Evolutionary conservation across 345 rosid species (phyloP).

Genomic region (Adansonia digitata): DNA sequence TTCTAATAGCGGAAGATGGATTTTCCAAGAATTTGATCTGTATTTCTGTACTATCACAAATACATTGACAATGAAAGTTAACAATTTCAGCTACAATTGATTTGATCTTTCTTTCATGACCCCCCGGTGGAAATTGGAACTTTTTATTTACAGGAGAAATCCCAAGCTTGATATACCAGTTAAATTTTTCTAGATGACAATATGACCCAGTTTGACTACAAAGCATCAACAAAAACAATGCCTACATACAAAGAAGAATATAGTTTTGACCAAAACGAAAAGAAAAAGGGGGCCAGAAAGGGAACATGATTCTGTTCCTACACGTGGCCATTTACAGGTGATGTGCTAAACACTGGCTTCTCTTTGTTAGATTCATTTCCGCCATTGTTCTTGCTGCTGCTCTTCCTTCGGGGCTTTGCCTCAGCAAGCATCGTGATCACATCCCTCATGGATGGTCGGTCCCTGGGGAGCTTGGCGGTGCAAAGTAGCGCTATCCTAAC

Average conservation of each 20-base stretch:
- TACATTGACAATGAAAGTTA: neutral
- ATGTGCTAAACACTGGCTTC: slow-evolving; percentile 51
- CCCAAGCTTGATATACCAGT: slow-evolving; percentile 2
- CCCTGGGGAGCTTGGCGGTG: slow-evolving; percentile 81
- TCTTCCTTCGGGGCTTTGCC: slow-evolving; percentile 90
- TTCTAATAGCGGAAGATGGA: neutral
- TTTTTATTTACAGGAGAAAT: slow-evolving; percentile 11
- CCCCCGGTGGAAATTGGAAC: neutral
- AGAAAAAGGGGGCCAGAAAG: neutral
- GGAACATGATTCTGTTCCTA: slow-evolving; percentile 1
- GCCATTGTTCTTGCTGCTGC: slow-evolving; percentile 44
- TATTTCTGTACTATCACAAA: neutral
- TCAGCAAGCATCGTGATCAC: slow-evolving; percentile 87
- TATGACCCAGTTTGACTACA: slow-evolving; percentile 27
- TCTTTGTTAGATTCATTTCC: slow-evolving; percentile 35
- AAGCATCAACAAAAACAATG: slow-evolving; percentile 9
- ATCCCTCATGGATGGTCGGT: slow-evolving; percentile 90
- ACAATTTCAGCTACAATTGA: neutral
- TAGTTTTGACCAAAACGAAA: slow-evolving; percentile 11
- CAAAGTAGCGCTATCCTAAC: slow-evolving; percentile 84
- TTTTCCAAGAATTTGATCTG: neutral
- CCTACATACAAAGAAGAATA: slow-evolving; percentile 46
- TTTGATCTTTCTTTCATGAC: neutral
- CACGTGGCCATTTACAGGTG: slow-evolving; percentile 68
- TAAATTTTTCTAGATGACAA: slow-evolving; percentile 10